Evolutionary conservation across 495 filamentous ascomycete genomes (phyloP), one percentile per base, ranked within the genome.

Genomic region (Xylaria longipes): DNA sequence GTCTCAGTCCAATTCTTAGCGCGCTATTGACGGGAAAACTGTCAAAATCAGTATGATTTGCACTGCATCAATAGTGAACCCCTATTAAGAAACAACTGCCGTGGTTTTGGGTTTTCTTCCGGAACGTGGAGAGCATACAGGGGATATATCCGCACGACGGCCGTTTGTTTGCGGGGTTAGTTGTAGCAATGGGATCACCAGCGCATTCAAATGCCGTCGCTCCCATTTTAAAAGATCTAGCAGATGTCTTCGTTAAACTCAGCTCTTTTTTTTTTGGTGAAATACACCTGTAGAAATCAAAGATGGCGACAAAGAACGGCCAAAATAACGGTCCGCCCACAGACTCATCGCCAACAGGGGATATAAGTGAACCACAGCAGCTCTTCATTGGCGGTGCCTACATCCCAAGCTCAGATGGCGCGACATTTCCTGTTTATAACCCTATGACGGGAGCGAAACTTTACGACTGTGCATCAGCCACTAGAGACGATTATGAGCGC

Each of bases 351-450:
- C 4, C 58, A 54, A 15, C 7, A 25, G 50, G 25, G 35, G 50
- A 43, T 17, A 58, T 79, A 14, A 61, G 72, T 22, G 52, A 74
- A 31, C 63, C 73, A 11, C 78, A 80, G 25, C 87, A 89, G 33
- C 86, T 92, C 63, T 85, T 87, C 66, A 90, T 93, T 77, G 85
- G 88, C 62, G 89, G 89, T 74, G 81, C 86, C 75, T 89, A 90
- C 68, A 77, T 86, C 37, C 80, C 82, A 20, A 90, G 75, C 61
- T 71, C 72, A 11, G 75, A 87, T 22, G 80, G 84, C 17, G 81
- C 79, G 61, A 88, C 89, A 39, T 93, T 93, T 80, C 80, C 87
- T 46, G 88, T 94, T 50, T 78, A 80, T 69, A 87, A 84, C 72
- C 92, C 93, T 6, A 81, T 84, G 20, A 88, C 88, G 11, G 85